Evolutionary conservation across 2,329 filamentous ascomycete genomes (phyloP), one percentile per base, ranked within the genome.

Genomic region (Aspergillus pseudonomiae): DNA sequence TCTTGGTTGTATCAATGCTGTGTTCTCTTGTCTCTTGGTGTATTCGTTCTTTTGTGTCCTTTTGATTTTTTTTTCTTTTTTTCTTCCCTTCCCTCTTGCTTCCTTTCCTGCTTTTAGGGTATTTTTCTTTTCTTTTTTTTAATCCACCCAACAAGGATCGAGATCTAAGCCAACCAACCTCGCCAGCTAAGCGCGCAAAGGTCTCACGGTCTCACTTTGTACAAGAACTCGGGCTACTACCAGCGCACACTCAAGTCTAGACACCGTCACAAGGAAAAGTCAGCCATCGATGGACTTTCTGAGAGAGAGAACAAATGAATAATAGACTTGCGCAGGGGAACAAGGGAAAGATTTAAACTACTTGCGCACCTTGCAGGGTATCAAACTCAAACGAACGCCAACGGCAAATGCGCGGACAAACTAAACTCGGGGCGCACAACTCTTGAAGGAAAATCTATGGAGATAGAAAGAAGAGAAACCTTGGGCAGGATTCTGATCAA

Each of bases 171-270:
- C 59, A 62, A 62, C 32, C 41, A 64, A 57, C 41, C 57, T 46
- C 45, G 26, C 43, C 45, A 55, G 52, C 60, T 63, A 65, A 61
- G 63, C 65, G 63, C 65, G 62, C 62, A 60, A 62, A 56, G 54
- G 60, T 64, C 65, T 60, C 60, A 68, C 65, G 57, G 45, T 61
- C 62, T 64, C 58, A 56, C 61, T 59, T 62, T 60, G 63, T 60
- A 59, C 59, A 61, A 59, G 57, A 52, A 60, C 60, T 46, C 59
- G 53, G 53, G 58, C 53, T 67, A 63, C 60, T 60, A 68, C 61
- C 59, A 60, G 56, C 52, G 36, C 59, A 59, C 55, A 32, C 59
- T 19, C 36, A 41, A 48, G 63, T 67, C 66, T 68, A 64, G 57
- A 64, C 60, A 61, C 24, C 36, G 36, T 52, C 46, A 41, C n/a